Conservation (phyloP, 345 rosid species). For the Bruguiera gymnorhiza region DNA sequence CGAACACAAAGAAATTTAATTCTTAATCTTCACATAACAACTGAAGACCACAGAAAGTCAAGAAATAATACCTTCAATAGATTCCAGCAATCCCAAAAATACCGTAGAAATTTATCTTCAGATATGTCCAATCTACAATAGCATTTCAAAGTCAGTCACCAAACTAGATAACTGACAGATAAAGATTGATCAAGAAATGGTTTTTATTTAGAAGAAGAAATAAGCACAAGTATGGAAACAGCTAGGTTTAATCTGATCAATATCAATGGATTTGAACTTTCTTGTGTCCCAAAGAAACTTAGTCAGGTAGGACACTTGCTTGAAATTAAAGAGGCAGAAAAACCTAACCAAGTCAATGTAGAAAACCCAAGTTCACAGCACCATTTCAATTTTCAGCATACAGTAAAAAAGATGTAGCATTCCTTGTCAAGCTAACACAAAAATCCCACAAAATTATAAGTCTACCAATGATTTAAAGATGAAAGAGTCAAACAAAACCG, state of each 20-base stretch:
- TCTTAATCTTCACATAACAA: neutral
- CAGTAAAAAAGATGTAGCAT: neutral
- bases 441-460: neutral
- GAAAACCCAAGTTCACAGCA: neutral
- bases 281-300: neutral
- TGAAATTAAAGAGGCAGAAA: neutral
- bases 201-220: neutral
- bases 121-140: constrained; percentile 69
- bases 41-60: constrained; percentile 1
- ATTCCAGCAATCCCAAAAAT: constrained; percentile 92
- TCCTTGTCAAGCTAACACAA: neutral
- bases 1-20: too few relatives aligned
- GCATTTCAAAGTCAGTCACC: constrained; percentile 6
- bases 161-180: neutral
- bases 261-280: neutral
- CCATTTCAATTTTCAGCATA: neutral
- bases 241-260: constrained; percentile 9
- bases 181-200: constrained; percentile 7
- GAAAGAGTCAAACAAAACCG: neutral
- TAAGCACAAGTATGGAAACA: neutral
- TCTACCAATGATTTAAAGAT: neutral
- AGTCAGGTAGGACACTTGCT: too few relatives aligned
- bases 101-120: constrained; percentile 69
- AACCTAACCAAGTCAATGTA: neutral
- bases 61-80: constrained; percentile 54